phyloP scores from a whole-genome alignment of 257 asterid genomes.

The Gardenia jasminoides region DNA sequence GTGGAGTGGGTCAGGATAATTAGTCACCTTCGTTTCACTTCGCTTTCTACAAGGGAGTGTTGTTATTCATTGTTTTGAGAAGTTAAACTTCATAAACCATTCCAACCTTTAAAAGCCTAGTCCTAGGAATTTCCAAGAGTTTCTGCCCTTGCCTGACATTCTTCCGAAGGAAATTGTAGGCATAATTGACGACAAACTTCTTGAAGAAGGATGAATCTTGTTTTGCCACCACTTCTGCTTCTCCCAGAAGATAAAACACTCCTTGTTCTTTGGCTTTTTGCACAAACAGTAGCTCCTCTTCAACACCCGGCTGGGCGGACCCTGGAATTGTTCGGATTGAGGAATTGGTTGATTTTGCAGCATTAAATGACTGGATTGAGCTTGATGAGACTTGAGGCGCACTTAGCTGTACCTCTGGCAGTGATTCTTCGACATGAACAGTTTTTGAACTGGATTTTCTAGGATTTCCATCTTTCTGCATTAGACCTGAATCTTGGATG shows the following conservation, averaged over 20 bases:
- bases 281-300: constrained; percentile 42
- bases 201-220: constrained; percentile 35
- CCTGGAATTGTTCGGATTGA: constrained; percentile 13
- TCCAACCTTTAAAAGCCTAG: constrained; percentile 65
- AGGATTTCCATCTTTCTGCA: constrained; percentile 16
- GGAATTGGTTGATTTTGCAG: constrained; percentile 15
- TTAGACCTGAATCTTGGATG: constrained; percentile 24
- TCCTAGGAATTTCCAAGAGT: constrained; percentile 52
- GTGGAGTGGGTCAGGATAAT: too few relatives aligned
- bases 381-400: constrained; percentile 31
- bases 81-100: constrained; percentile 61
- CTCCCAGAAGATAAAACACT: constrained; percentile 60
- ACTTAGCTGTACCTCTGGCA: constrained; percentile 12
- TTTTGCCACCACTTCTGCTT: constrained; percentile 63
- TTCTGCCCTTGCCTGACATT: constrained; percentile 68
- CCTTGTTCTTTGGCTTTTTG: constrained; percentile 46
- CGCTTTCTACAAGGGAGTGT: background rate
- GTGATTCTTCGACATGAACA: constrained; percentile 39
- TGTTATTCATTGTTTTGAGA: background rate
- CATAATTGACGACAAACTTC: constrained; percentile 20
- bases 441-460: constrained; percentile 27
- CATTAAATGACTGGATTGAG: constrained; percentile 37
- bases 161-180: constrained; percentile 53
- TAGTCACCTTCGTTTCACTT: too few relatives aligned
- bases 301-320: constrained; percentile 16